Evolutionary conservation across 768 basidiomycete species (phyloP).

Genomic region (Astraeus odoratus): DNA sequence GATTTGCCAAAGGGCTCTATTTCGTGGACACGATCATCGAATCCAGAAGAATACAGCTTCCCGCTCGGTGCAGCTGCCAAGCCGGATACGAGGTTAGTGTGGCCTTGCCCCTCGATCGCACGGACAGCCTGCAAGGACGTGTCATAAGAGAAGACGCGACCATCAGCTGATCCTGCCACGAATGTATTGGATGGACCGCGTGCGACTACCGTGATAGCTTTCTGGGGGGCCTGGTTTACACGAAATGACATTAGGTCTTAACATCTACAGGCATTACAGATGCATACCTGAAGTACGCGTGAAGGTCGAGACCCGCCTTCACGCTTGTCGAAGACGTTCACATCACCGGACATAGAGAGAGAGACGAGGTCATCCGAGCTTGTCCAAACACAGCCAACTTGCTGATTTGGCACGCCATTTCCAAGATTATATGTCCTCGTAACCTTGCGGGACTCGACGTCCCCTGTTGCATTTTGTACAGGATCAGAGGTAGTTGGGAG

Average conservation of each 20-base stretch:
- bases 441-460: slow-evolving; percentile 64
- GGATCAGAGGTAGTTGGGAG: not conserved
- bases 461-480: slow-evolving; percentile 46
- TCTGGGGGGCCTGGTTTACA: slow-evolving; percentile 66
- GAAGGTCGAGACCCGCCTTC: slow-evolving; percentile 48
- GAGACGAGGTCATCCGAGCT: slow-evolving; percentile 67
- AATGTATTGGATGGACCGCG: slow-evolving; percentile 50
- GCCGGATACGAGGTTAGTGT: slow-evolving; percentile 63
- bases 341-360: slow-evolving; percentile 72
- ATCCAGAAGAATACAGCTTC: slow-evolving; percentile 65
- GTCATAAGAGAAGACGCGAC: slow-evolving; percentile 63
- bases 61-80: slow-evolving; percentile 43
- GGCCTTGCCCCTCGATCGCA: slow-evolving; percentile 54
- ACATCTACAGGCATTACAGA: not conserved
- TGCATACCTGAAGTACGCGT: slow-evolving; percentile 54
- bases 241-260: not conserved
- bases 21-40: slow-evolving; percentile 73
- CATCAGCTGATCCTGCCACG: slow-evolving; percentile 75
- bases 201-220: slow-evolving; percentile 62
- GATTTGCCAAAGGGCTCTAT: slow-evolving; percentile 36
- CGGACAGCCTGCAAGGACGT: slow-evolving; percentile 18
- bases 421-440: slow-evolving; percentile 68
- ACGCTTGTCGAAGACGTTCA: slow-evolving; percentile 79
- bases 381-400: slow-evolving; percentile 85
- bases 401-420: slow-evolving; percentile 69